These are phyloP conservation scores for Pseudozyma pruni DNA, from an alignment of 1,284 basidiomycete species.

Conservation along the genomic window DNA sequence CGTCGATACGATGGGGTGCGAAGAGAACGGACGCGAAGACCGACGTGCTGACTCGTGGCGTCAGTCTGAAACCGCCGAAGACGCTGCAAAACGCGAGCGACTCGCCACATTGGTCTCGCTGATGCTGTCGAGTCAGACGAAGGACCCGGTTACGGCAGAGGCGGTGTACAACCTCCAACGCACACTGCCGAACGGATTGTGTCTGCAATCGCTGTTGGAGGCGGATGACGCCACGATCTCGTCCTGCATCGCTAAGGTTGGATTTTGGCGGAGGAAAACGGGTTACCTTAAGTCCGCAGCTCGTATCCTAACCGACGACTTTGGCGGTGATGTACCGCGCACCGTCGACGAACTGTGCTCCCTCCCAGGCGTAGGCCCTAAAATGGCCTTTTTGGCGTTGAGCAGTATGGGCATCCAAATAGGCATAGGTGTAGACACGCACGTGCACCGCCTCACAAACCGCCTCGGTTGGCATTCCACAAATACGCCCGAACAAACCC, in stretches of 20 bases:
- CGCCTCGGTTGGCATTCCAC: slow-evolving; percentile 91
- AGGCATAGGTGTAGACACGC: slow-evolving; percentile 96
- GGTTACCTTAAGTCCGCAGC: slow-evolving; percentile 65
- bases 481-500: slow-evolving; percentile 85
- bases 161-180: slow-evolving; percentile 81
- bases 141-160: slow-evolving; percentile 77
- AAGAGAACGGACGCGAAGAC: slow-evolving; percentile 57
- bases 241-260: slow-evolving; percentile 84
- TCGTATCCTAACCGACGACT: slow-evolving; percentile 41
- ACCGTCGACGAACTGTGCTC: slow-evolving; percentile 59
- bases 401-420: slow-evolving; percentile 87
- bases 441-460: slow-evolving; percentile 94
- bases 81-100: slow-evolving; percentile 74
- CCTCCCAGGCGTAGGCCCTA: slow-evolving; percentile 67
- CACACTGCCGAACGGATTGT: slow-evolving; percentile 80
- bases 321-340: slow-evolving; percentile 55
- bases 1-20: slow-evolving; percentile 68
- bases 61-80: slow-evolving; percentile 38
- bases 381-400: slow-evolving; percentile 72
- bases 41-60: slow-evolving; percentile 51
- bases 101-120: slow-evolving; percentile 88
- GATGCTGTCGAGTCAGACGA: slow-evolving; percentile 90
- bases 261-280: slow-evolving; percentile 91
- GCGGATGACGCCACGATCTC: slow-evolving; percentile 77
- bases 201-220: slow-evolving; percentile 77